Evolutionary conservation across 306 rosid genomes (phyloP).

Genomic region (Vigna unguiculata): DNA sequence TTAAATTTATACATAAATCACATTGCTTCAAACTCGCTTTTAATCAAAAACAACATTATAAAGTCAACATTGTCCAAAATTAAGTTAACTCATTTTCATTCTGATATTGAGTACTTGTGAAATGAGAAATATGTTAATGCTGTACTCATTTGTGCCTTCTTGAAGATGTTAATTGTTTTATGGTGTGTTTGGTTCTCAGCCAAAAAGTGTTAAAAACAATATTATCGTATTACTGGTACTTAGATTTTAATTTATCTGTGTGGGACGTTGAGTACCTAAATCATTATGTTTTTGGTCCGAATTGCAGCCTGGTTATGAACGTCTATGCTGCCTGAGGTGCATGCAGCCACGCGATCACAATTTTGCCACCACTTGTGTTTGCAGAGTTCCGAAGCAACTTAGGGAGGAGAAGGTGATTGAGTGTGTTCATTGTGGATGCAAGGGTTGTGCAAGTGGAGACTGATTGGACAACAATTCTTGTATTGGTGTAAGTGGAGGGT

Average conservation of each 20-base stretch:
- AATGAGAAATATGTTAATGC: not conserved
- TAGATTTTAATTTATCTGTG: slow-evolving; percentile 20
- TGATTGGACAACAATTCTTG: slow-evolving; percentile 45
- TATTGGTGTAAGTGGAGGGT: slow-evolving; percentile 24
- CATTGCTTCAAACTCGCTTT: not conserved
- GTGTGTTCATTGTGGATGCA: slow-evolving; percentile 90
- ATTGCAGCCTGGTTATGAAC: slow-evolving; percentile 91
- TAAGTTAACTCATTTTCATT: not conserved
- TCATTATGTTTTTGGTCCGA: slow-evolving; percentile 26
- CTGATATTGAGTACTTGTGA: not conserved
- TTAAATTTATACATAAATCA: not conserved
- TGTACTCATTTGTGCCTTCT: not conserved
- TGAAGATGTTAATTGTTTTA: not conserved
- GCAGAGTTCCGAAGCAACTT: slow-evolving; percentile 88
- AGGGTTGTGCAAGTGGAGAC: slow-evolving; percentile 95
- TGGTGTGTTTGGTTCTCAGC: not conserved
- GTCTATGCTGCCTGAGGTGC: slow-evolving; percentile 87
- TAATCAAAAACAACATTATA: not conserved
- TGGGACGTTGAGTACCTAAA: not conserved
- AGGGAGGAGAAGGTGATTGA: slow-evolving; percentile 91
- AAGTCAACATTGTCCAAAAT: not conserved
- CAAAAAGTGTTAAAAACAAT: not conserved
- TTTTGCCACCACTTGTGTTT: slow-evolving; percentile 87
- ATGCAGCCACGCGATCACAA: slow-evolving; percentile 94
- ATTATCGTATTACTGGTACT: not conserved